Evolutionary conservation across 2,329 filamentous ascomycete species (phyloP).

Genomic region (Grosmannia serpens): DNA sequence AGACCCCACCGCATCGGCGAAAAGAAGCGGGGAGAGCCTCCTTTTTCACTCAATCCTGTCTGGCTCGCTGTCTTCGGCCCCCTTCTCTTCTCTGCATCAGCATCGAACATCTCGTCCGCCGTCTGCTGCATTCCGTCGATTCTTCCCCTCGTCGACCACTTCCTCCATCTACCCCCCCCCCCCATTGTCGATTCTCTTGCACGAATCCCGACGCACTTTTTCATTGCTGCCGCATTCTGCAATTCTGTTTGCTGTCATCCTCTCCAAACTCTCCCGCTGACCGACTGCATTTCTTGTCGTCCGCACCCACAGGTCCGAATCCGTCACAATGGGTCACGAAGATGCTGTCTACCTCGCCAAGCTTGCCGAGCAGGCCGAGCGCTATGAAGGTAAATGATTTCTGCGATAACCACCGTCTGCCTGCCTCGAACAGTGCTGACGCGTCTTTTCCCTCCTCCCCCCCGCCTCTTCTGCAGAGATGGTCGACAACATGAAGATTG

Average conservation of each 20-base stretch:
- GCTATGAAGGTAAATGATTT: constrained; percentile 77
- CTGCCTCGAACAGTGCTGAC: constrained; percentile 3
- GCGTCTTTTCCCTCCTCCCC: not conserved
- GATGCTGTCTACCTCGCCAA: constrained; percentile 99
- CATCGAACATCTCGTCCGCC: not conserved
- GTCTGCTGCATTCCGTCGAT: not conserved
- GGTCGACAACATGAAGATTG: constrained; percentile 99
- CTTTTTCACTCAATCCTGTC: constrained; percentile 12
- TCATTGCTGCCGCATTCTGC: not conserved
- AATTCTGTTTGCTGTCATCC: not conserved
- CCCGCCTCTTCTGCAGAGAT: constrained; percentile 54
- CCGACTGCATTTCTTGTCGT: not conserved
- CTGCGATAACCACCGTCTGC: not conserved
- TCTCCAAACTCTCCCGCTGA: not conserved
- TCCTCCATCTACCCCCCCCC: constrained; percentile 8
- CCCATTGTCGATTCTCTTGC: not conserved
- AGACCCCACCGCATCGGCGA: constrained; percentile 12
- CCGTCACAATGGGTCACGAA: constrained; percentile 90
- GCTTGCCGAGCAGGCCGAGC: constrained; percentile 99
- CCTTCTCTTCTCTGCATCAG: not conserved
- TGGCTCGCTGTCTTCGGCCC: not conserved
- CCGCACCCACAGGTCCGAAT: constrained; percentile 16
- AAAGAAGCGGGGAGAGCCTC: constrained; percentile 14
- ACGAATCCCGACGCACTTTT: not conserved
- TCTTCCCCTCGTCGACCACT: not conserved